phyloP scores from a whole-genome alignment of 176 grass and related monocot species.

The Rhynchospora pubera region DNA sequence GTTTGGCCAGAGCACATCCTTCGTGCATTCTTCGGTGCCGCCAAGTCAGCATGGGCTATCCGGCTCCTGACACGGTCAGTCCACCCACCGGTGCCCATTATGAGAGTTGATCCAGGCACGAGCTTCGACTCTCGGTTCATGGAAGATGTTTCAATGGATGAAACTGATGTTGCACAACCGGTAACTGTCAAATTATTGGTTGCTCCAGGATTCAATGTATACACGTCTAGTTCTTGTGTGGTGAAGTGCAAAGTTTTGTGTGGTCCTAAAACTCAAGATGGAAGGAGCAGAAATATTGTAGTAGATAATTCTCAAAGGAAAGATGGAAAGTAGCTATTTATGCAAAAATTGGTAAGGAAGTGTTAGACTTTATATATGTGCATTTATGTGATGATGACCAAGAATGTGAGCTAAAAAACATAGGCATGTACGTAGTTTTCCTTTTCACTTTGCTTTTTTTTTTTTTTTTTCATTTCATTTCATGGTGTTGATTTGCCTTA shows the following conservation, averaged over 20 bases:
- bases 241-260: slow-evolving; percentile 32
- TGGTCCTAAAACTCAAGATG: neutral
- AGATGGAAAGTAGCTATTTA: slow-evolving; percentile 11
- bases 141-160: slow-evolving; percentile 19
- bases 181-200: slow-evolving; percentile 24
- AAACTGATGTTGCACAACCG: neutral
- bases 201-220: slow-evolving; percentile 26
- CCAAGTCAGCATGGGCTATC: slow-evolving; percentile 23
- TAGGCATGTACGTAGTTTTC: neutral
- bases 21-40: slow-evolving; percentile 28
- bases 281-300: neutral
- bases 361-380: neutral
- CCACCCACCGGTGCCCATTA: slow-evolving; percentile 20
- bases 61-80: slow-evolving; percentile 27
- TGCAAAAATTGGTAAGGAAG: neutral
- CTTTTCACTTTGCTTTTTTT: no score
- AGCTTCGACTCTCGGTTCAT: slow-evolving; percentile 27
- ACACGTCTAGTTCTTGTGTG: slow-evolving; percentile 1
- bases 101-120: slow-evolving; percentile 16
- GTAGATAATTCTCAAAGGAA: slow-evolving; percentile 1
- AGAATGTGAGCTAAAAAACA: neutral
- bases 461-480: neutral
- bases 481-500: neutral
- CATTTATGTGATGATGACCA: neutral
- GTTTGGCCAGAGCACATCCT: slow-evolving; percentile 26